A percentile compares a stretch with the other conserved stretches of the same genome.
Evolutionary conservation across 495 filamentous ascomycete species (phyloP).

Genomic region (Pseudomonodictys pantanalensis): DNA sequence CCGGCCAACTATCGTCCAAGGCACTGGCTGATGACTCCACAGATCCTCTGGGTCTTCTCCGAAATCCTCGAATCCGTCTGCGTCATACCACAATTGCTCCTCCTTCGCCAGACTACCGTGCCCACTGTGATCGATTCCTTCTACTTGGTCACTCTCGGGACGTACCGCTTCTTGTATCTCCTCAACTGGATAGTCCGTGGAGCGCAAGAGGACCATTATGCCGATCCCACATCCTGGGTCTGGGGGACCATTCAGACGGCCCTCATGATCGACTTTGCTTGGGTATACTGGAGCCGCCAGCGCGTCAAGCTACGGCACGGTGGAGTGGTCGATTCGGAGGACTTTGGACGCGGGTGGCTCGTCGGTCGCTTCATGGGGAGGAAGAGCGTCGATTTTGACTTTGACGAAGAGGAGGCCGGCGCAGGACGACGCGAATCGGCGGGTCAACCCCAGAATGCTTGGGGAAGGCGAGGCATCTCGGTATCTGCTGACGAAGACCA

Average conservation of each 20-base stretch:
- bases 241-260: constrained; percentile 90
- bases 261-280: constrained; percentile 91
- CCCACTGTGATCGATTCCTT: constrained; percentile 95
- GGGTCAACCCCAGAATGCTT: constrained; percentile 50
- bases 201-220: constrained; percentile 53
- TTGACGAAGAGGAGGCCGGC: constrained; percentile 32
- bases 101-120: constrained; percentile 89
- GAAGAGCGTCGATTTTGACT: constrained; percentile 33
- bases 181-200: constrained; percentile 83
- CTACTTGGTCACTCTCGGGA: constrained; percentile 84
- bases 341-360: constrained; percentile 79
- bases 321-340: constrained; percentile 89
- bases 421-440: constrained; percentile 1
- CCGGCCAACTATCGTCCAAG: background rate
- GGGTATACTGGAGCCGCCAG: constrained; percentile 93
- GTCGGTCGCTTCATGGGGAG: constrained; percentile 47
- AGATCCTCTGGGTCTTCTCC: constrained; percentile 82
- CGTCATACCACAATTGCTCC: constrained; percentile 84
- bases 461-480: constrained; percentile 76
- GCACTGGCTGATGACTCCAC: constrained; percentile 6
- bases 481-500: constrained; percentile 69
- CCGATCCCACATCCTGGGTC: constrained; percentile 70
- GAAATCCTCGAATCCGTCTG: constrained; percentile 87
- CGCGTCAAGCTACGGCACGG: constrained; percentile 90
- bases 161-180: constrained; percentile 87